Conservation (phyloP, 176 grass and related monocot genomes). For the Puccinellia tenuiflora region DNA sequence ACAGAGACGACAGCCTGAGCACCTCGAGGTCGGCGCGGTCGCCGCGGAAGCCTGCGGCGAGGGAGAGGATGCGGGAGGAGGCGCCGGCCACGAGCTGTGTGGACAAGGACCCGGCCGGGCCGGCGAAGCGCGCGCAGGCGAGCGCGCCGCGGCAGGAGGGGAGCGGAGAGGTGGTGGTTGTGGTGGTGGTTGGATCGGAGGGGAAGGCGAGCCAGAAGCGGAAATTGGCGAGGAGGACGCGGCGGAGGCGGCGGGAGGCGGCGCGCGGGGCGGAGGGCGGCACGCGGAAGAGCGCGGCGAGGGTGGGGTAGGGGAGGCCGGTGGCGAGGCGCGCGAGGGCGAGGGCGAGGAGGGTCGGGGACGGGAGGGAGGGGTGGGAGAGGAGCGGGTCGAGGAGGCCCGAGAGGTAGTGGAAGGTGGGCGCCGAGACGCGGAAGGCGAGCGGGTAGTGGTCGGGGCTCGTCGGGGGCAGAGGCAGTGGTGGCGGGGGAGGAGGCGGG, state of each 20-base stretch:
- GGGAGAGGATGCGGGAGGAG: constrained; percentile 49
- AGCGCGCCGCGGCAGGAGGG: constrained; percentile 61
- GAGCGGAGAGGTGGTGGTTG: no score
- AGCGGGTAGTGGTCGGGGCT: constrained; percentile 57
- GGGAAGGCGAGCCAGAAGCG: constrained; percentile 82
- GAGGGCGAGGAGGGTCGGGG: constrained; percentile 47
- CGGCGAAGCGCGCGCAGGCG: constrained; percentile 52
- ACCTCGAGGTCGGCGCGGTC: constrained; percentile 46
- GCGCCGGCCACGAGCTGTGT: constrained; percentile 62
- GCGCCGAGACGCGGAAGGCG: constrained; percentile 54
- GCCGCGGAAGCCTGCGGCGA: constrained; percentile 65
- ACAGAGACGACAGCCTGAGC: constrained; percentile 48
- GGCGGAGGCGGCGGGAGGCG: constrained; percentile 57
- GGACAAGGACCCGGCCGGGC: constrained; percentile 22
- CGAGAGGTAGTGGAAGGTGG: constrained; percentile 76
- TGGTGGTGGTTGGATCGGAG: neutral
- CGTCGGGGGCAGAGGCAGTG: constrained; percentile 13
- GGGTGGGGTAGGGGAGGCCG: constrained; percentile 43
- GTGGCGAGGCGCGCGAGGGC: constrained; percentile 61
- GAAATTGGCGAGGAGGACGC: constrained; percentile 76
- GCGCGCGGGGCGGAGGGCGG: constrained; percentile 46
- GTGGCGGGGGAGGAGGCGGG: neutral
- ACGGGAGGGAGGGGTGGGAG: constrained; percentile 37
- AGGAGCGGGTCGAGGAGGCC: constrained; percentile 82
- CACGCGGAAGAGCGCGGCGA: constrained; percentile 49